phyloP scores from a whole-genome alignment of 164 flowering plant species.

The Buxus sempervirens region DNA sequence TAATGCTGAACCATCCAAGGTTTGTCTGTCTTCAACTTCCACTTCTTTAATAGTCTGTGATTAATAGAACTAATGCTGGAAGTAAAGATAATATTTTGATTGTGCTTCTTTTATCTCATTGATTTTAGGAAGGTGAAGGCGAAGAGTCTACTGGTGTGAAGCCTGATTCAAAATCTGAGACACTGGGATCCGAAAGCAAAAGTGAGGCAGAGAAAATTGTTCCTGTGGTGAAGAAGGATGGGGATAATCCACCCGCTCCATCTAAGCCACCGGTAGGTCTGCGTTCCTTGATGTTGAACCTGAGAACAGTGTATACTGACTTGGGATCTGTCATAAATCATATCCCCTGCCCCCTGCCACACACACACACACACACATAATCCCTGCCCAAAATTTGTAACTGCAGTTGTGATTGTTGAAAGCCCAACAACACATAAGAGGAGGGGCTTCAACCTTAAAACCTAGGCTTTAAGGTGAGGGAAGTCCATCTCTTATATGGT shows the following conservation, averaged over 20 bases:
- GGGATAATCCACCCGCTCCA: conserved; percentile 36
- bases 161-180: conserved; percentile 46
- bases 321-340: too few relatives aligned
- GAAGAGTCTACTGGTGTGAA: conserved; percentile 28
- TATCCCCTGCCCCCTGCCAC: too few relatives aligned
- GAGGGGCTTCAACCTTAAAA: too few relatives aligned
- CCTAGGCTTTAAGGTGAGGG: too few relatives aligned
- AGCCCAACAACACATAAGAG: too few relatives aligned
- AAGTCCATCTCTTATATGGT: too few relatives aligned
- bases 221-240: conserved; percentile 47
- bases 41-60: background rate
- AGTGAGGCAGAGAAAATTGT: conserved; percentile 40
- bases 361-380: too few relatives aligned
- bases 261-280: conserved; percentile 46
- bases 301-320: too few relatives aligned
- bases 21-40: conserved; percentile 24
- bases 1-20: conserved; percentile 51
- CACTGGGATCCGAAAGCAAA: conserved; percentile 40
- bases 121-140: conserved; percentile 29
- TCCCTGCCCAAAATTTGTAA: too few relatives aligned
- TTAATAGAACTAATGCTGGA: background rate
- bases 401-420: too few relatives aligned
- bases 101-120: background rate
- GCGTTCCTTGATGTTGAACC: background rate
- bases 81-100: background rate